These are phyloP conservation scores for Peronospora tabacina DNA, from an alignment of 352 stramenopile genomes.

Conservation along the genomic window DNA sequence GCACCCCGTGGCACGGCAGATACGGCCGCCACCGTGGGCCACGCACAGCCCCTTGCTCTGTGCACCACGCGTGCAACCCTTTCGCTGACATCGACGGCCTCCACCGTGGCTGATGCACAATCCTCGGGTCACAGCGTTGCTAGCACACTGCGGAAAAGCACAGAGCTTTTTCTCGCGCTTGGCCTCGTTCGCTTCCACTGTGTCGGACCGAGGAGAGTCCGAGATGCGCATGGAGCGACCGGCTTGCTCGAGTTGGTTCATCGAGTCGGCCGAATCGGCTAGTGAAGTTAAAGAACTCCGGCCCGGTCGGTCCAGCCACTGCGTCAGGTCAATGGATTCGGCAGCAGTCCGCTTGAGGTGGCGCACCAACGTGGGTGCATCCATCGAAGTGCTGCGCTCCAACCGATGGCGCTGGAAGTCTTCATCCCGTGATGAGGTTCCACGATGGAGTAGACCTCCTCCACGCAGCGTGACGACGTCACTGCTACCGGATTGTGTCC, in stretches of 20 bases:
- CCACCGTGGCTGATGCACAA: slow-evolving; percentile 79
- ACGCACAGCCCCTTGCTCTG: slow-evolving; percentile 83
- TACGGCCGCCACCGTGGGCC: slow-evolving; percentile 69
- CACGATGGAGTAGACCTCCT: slow-evolving; percentile 4
- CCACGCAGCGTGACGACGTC: slow-evolving; percentile 15
- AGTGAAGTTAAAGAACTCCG: slow-evolving; percentile 40
- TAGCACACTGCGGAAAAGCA: slow-evolving; percentile 58
- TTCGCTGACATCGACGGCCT: slow-evolving; percentile 70
- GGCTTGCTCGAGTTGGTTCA: slow-evolving; percentile 42
- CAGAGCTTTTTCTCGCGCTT: slow-evolving; percentile 74
- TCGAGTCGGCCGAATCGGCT: slow-evolving; percentile 48
- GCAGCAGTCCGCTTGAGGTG: slow-evolving; percentile 19
- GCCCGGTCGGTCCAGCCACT: slow-evolving; percentile 30
- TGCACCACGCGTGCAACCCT: slow-evolving; percentile 70
- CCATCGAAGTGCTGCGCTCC: slow-evolving; percentile 59
- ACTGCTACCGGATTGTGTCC: slow-evolving; percentile 23
- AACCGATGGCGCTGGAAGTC: slow-evolving; percentile 29
- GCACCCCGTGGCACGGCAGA: slow-evolving; percentile 70
- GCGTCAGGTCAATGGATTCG: slow-evolving; percentile 34
- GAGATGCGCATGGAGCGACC: slow-evolving; percentile 32
- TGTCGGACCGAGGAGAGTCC: slow-evolving; percentile 19
- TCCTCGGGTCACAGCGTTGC: slow-evolving; percentile 72
- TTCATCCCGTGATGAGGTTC: slow-evolving; percentile 3
- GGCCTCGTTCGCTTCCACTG: slow-evolving; percentile 12
- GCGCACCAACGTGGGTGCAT: slow-evolving; percentile 33